These are phyloP conservation scores for Aurinia saxatilis DNA, from an alignment of 345 rosid genomes.

Conservation along the genomic window DNA sequence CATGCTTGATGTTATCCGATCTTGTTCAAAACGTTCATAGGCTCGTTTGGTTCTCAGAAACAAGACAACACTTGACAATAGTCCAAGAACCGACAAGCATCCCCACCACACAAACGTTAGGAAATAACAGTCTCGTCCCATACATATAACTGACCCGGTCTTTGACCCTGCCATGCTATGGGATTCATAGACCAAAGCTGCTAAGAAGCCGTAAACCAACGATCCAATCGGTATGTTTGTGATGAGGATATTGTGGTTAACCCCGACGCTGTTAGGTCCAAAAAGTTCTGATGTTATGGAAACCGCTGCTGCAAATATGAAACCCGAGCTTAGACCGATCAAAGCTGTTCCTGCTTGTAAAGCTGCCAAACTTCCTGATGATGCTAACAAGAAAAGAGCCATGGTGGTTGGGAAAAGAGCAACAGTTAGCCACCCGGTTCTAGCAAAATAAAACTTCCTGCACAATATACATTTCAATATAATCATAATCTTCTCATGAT, in stretches of 20 bases:
- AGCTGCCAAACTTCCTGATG: conserved; percentile 40
- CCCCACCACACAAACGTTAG: conserved; percentile 88
- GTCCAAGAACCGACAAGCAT: conserved; percentile 63
- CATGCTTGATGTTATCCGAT: conserved; percentile 34
- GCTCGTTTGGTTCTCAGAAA: conserved; percentile 77
- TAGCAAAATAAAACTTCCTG: conserved; percentile 90
- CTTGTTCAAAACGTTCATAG: conserved; percentile 63
- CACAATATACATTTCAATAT: background rate
- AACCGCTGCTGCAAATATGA: conserved; percentile 92
- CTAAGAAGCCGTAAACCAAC: conserved; percentile 65
- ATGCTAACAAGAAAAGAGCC: conserved; percentile 65
- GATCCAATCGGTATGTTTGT: conserved; percentile 93
- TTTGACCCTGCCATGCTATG: conserved; percentile 29
- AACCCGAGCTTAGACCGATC: conserved; percentile 80
- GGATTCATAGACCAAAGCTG: conserved; percentile 72
- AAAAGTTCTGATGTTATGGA: conserved; percentile 86
- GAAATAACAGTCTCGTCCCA: conserved; percentile 77
- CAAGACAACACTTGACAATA: conserved; percentile 51
- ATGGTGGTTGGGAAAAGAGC: conserved; percentile 78
- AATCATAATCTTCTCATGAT: background rate
- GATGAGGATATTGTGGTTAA: conserved; percentile 92
- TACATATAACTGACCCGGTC: conserved; percentile 39
- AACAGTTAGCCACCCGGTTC: conserved; percentile 91
- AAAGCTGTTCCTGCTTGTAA: conserved; percentile 58
- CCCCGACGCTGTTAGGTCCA: conserved; percentile 83